Conservation (phyloP, 2,329 filamentous ascomycete genomes). For the Colletotrichum sp. region DNA sequence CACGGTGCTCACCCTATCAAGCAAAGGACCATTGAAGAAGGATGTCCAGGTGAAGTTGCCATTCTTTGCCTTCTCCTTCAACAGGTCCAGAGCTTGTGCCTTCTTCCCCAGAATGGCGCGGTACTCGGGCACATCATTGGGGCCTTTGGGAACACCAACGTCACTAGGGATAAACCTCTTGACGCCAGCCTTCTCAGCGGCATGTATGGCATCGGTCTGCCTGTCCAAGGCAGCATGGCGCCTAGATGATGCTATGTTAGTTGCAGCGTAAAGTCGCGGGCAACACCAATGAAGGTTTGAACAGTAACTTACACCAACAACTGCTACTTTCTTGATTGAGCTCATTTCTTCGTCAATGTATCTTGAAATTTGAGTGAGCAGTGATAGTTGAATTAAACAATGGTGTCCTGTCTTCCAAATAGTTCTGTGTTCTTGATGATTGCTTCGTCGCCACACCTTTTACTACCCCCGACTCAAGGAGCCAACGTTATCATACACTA, state of each 20-base stretch:
- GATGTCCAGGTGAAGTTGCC: not conserved
- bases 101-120: not conserved
- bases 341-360: not conserved
- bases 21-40: not conserved
- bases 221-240: too few species aligned
- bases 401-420: not conserved
- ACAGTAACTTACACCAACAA: not conserved
- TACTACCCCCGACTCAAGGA: not conserved
- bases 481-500: not conserved
- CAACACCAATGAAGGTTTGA: rapidly evolving
- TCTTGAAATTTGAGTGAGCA: rapidly evolving
- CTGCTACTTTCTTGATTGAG: not conserved
- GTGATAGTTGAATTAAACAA: rapidly evolving
- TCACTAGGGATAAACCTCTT: not conserved
- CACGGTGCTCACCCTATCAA: not conserved
- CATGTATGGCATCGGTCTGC: not conserved
- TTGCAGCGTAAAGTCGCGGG: too few species aligned
- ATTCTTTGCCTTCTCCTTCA: not conserved
- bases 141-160: not conserved
- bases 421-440: rapidly evolving
- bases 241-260: too few species aligned
- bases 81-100: rapidly evolving
- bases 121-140: not conserved
- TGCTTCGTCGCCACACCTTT: rapidly evolving
- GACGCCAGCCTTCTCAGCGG: not conserved